A percentile compares a stretch with the other conserved stretches of the same genome.
Evolutionary conservation across 805 yeast species (phyloP).

Genomic region (Saccharomycopsis fermentans): DNA sequence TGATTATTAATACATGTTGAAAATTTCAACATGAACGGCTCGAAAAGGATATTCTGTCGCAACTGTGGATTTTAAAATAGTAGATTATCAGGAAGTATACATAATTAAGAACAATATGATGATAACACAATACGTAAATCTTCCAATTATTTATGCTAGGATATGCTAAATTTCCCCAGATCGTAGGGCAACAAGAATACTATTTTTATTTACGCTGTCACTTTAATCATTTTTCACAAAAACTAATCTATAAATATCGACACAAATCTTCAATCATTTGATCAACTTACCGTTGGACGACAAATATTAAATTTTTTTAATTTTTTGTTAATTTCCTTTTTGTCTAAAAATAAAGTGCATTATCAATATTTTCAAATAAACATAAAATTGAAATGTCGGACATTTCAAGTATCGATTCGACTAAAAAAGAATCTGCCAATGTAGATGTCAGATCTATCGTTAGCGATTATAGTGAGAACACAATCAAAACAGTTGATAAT

Average conservation of each 20-base stretch:
- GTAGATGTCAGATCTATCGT: neutral
- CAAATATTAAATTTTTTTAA: too few species aligned
- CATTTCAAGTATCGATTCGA: neutral
- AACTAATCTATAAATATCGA: neutral
- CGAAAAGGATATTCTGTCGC: neutral
- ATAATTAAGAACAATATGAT: neutral
- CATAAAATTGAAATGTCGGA: neutral
- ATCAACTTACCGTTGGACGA: too few species aligned
- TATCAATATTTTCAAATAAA: neutral
- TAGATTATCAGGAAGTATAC: neutral
- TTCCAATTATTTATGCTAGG: neutral
- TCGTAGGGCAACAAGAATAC: neutral
- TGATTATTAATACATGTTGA: neutral
- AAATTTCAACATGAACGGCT: slow-evolving; percentile 1
- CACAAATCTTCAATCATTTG: neutral
- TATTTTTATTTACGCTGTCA: neutral
- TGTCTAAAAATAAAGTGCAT: neutral
- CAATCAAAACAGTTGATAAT: neutral
- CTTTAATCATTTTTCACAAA: neutral
- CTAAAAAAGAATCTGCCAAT: neutral
- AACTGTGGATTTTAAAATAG: neutral
- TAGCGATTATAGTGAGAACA: neutral
- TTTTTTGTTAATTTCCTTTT: neutral
- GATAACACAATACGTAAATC: too few species aligned
- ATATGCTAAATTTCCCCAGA: neutral